Percentiles rank a stretch among this genome's conserved stretches.
These are phyloP conservation scores for Priceomyces medius DNA, from an alignment of 805 yeast genomes.

Conservation along the genomic window DNA sequence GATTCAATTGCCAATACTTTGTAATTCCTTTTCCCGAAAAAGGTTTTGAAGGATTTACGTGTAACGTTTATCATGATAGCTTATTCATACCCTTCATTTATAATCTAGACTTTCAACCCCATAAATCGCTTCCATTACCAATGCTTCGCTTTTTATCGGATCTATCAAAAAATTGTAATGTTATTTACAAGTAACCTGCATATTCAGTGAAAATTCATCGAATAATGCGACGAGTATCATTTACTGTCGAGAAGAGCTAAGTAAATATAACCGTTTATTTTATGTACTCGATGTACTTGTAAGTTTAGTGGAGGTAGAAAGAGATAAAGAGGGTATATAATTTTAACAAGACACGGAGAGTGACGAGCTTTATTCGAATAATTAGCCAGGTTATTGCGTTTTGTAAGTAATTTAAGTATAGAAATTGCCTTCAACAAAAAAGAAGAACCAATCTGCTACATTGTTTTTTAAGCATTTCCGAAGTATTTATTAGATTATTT, in stretches of 20 bases:
- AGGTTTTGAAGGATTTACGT: background rate
- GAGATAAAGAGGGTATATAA: background rate
- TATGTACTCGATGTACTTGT: background rate
- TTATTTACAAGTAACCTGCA: background rate
- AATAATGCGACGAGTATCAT: background rate
- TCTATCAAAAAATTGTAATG: no score
- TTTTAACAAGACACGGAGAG: background rate
- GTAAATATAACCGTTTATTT: background rate
- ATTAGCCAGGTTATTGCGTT: background rate
- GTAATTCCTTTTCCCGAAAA: slow-evolving; percentile 37
- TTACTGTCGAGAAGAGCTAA: background rate
- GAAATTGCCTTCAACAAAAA: background rate
- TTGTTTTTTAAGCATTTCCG: background rate
- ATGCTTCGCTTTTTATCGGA: no score
- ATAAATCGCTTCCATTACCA: no score
- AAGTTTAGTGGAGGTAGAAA: background rate
- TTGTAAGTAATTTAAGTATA: background rate
- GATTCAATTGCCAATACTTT: slow-evolving; percentile 84
- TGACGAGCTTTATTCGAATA: background rate
- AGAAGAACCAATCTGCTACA: background rate
- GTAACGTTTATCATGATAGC: background rate
- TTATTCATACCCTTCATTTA: no score
- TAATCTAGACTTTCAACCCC: no score
- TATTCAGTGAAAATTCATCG: slow-evolving; percentile 2
- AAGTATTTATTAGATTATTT: background rate